These are phyloP conservation scores for Chaetothyriales sp. DNA, from an alignment of 2,329 filamentous ascomycete species.

Conservation along the genomic window DNA sequence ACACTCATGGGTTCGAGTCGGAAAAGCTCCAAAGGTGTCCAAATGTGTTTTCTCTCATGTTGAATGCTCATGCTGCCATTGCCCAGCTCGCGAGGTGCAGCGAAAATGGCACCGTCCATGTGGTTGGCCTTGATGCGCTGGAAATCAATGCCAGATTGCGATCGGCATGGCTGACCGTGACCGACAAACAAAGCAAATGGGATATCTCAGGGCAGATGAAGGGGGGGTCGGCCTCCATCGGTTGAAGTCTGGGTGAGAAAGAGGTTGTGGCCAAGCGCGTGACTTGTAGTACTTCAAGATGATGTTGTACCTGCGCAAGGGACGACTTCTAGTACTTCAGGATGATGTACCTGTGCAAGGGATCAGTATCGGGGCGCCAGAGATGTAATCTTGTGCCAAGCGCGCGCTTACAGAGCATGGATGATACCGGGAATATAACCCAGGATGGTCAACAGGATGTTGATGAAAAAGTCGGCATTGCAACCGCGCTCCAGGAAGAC, in stretches of 20 bases:
- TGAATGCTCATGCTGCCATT: not conserved
- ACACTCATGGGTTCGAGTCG: not conserved
- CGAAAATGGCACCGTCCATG: not conserved
- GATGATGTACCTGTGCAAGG: constrained; percentile 56
- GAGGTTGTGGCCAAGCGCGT: constrained; percentile 1
- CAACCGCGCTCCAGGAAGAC: constrained; percentile 92
- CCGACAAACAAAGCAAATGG: not conserved
- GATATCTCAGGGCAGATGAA: constrained; percentile 12
- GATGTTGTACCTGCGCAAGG: constrained; percentile 51
- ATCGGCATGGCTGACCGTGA: not conserved
- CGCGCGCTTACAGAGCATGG: constrained; percentile 60
- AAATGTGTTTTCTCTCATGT: not conserved
- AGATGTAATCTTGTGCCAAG: too few species aligned
- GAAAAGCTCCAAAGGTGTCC: not conserved
- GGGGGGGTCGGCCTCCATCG: constrained; percentile 14
- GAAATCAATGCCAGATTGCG: not conserved
- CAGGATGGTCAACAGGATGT: constrained; percentile 73
- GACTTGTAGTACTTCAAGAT: constrained; percentile 67
- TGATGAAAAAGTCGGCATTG: constrained; percentile 76
- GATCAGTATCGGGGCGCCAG: not conserved
- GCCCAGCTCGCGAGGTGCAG: not conserved
- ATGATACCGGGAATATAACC: constrained; percentile 73
- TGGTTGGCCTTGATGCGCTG: not conserved
- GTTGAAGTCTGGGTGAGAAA: constrained; percentile 17
- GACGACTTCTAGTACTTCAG: constrained; percentile 57